Evolutionary conservation across 257 asterid species (phyloP).

Genomic region (Przewalskia tangutica): DNA sequence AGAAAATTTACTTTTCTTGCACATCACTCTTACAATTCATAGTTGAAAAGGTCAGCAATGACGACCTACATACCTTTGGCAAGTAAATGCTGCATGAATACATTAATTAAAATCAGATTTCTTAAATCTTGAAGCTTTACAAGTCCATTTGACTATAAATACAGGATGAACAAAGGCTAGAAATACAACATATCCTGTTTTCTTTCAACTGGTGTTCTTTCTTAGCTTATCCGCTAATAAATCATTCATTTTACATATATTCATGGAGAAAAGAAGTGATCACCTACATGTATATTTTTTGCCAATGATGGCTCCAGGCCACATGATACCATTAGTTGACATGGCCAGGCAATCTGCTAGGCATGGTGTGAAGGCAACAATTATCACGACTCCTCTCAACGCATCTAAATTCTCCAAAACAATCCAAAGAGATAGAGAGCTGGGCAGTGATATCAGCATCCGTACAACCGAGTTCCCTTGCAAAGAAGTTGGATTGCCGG

Average conservation of each 20-base stretch:
- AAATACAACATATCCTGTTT: background rate
- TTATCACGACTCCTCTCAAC: constrained; percentile 4
- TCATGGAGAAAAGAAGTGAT: background rate
- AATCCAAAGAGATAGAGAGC: background rate
- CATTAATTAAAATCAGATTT: background rate
- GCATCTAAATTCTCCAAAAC: background rate
- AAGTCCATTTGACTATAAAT: background rate
- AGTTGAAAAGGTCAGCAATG: background rate
- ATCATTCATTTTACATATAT: background rate
- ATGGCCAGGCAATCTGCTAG: background rate
- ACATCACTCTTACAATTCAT: background rate
- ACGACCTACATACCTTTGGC: background rate
- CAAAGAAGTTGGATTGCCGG: constrained; percentile 3
- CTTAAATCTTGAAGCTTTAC: background rate
- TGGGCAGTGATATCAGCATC: background rate
- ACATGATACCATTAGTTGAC: constrained; percentile 6
- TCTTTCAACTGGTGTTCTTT: background rate
- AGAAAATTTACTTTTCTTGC: background rate
- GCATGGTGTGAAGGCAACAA: constrained; percentile 1
- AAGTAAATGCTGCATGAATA: background rate
- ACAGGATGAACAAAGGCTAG: background rate
- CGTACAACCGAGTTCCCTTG: background rate
- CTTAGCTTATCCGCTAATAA: background rate
- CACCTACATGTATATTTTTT: constrained; percentile 3
- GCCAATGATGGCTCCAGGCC: constrained; percentile 7